Evolutionary conservation across 805 yeast species (phyloP).

Genomic region (Torulaspora microellipsoides): DNA sequence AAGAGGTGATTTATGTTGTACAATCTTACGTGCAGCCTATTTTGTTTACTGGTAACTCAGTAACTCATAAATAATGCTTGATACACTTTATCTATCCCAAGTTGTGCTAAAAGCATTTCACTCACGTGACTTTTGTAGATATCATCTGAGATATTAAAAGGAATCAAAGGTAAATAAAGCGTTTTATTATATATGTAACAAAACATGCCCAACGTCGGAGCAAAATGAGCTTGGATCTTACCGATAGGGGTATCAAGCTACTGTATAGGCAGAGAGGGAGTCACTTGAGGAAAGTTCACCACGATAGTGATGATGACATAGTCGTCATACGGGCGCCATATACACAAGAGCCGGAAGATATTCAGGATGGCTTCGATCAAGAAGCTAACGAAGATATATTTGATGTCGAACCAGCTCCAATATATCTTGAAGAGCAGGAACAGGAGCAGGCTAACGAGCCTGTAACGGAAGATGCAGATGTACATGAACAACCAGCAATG

Average conservation of each 20-base stretch:
- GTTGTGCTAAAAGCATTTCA: neutral
- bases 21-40: too few species aligned
- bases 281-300: conserved; percentile 21
- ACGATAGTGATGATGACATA: conserved; percentile 18
- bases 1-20: too few species aligned
- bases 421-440: conserved; percentile 1
- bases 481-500: neutral
- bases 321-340: conserved; percentile 19
- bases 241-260: conserved; percentile 27
- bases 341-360: conserved; percentile 4
- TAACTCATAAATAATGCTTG: too few species aligned
- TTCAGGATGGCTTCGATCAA: neutral
- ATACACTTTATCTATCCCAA: neutral
- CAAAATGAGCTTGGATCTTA: conserved; percentile 9
- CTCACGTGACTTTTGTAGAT: neutral
- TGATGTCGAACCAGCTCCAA: conserved; percentile 1
- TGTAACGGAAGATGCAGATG: neutral
- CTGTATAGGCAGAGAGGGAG: conserved; percentile 33
- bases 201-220: neutral
- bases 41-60: too few species aligned
- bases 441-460: neutral
- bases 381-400: conserved; percentile 1
- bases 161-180: neutral
- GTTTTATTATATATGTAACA: too few species aligned
- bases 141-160: neutral